A percentile compares a stretch with the other conserved stretches of the same genome.
Evolutionary conservation across 2,329 filamentous ascomycete species (phyloP).

Genomic region (Epichloe gansuensis): DNA sequence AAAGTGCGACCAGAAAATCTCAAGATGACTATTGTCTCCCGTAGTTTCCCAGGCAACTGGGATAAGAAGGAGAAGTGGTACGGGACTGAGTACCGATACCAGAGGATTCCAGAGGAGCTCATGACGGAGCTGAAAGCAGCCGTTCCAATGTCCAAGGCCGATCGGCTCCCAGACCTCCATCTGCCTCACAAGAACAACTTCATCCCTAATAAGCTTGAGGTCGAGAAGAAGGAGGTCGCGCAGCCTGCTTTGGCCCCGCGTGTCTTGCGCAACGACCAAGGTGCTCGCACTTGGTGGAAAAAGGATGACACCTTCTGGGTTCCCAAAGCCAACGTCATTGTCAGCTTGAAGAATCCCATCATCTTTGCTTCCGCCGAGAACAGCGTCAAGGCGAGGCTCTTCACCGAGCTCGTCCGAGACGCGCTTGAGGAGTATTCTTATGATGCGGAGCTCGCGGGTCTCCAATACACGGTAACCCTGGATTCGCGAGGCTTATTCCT

Average conservation of each 20-base stretch:
- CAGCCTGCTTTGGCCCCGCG: slow-evolving; percentile 62
- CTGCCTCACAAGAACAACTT: slow-evolving; percentile 92
- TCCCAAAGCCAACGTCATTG: slow-evolving; percentile 77
- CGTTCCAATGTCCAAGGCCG: slow-evolving; percentile 39
- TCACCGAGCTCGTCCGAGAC: slow-evolving; percentile 76
- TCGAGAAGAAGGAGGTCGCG: slow-evolving; percentile 84
- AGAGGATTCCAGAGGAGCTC: slow-evolving; percentile 66
- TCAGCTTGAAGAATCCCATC: slow-evolving; percentile 67
- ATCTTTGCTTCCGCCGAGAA: slow-evolving; percentile 70
- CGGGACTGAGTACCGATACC: slow-evolving; percentile 80
- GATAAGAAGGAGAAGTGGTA: slow-evolving; percentile 93
- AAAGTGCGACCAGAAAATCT: slow-evolving; percentile 81
- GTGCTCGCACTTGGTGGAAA: slow-evolving; percentile 86
- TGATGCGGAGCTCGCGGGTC: slow-evolving; percentile 82
- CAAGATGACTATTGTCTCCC: slow-evolving; percentile 68
- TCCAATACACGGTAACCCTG: slow-evolving; percentile 68
- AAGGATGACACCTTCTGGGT: slow-evolving; percentile 99
- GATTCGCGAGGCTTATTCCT: slow-evolving; percentile 64
- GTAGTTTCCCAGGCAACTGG: slow-evolving; percentile 74
- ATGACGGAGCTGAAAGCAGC: slow-evolving; percentile 57
- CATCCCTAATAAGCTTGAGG: slow-evolving; percentile 82
- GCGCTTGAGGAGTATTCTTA: slow-evolving; percentile 88
- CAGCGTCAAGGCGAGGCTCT: slow-evolving; percentile 64
- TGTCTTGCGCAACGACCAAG: slow-evolving; percentile 71
- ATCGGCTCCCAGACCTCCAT: slow-evolving; percentile 59